Percentiles rank a stretch among this genome's conserved stretches.
Evolutionary conservation across 2,329 filamentous ascomycete genomes (phyloP).

Genomic region (Arthrinium puccinioides): DNA sequence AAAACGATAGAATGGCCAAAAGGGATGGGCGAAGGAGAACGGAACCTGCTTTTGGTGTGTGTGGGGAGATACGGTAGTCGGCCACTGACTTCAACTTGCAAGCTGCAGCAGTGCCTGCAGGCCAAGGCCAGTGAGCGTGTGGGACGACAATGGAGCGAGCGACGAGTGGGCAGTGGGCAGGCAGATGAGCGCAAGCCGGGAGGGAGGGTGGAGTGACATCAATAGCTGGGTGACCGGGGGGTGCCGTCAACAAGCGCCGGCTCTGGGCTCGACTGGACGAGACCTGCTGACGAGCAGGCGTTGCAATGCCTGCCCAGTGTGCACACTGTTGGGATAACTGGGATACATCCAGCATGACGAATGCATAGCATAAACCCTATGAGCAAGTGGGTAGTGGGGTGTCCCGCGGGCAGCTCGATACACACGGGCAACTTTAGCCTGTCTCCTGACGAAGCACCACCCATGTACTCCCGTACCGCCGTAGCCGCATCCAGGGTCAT

Average conservation of each 20-base stretch:
- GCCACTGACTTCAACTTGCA: too few species aligned
- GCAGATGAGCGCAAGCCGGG: too few species aligned
- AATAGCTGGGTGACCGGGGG: background rate
- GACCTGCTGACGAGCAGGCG: slow-evolving; percentile 2
- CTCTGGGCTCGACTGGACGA: slow-evolving; percentile 1
- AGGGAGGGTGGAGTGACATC: slow-evolving; percentile 7
- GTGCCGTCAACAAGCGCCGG: background rate
- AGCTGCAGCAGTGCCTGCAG: too few species aligned
- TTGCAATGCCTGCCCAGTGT: too few species aligned
- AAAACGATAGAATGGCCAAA: slow-evolving; percentile 9
- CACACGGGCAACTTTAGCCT: too few species aligned
- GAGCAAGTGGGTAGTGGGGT: too few species aligned
- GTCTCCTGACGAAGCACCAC: too few species aligned
- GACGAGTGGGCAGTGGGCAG: slow-evolving; percentile 3
- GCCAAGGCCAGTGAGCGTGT: too few species aligned
- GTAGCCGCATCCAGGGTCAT: too few species aligned
- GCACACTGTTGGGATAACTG: slow-evolving; percentile 1
- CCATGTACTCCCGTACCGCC: too few species aligned
- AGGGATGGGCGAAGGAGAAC: slow-evolving; percentile 6
- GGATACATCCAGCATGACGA: slow-evolving; percentile 1
- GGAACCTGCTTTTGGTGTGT: slow-evolving; percentile 7
- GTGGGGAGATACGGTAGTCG: slow-evolving; percentile 14
- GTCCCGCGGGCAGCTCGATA: too few species aligned
- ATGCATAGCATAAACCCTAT: background rate
- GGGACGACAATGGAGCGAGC: slow-evolving; percentile 24